Evolutionary conservation across 352 stramenopile genomes (phyloP).

Genomic region (Pythium brassicae): DNA sequence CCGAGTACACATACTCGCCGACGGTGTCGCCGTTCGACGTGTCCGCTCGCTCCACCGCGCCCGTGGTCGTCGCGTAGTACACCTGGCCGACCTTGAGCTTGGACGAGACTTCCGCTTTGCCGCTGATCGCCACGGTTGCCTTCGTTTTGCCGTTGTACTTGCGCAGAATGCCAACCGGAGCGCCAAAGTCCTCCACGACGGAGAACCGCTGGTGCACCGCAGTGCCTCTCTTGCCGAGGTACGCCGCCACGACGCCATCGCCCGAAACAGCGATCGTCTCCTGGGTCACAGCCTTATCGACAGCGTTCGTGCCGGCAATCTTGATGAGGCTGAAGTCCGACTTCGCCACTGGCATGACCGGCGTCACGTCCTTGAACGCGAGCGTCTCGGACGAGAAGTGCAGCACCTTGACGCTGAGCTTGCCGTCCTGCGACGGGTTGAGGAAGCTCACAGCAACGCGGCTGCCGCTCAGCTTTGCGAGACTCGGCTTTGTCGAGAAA

Average conservation of each 20-base stretch:
- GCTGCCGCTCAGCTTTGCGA: constrained; percentile 37
- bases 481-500: constrained; percentile 34
- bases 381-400: constrained; percentile 38
- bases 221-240: constrained; percentile 34
- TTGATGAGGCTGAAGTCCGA: constrained; percentile 27
- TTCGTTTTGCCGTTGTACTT: constrained; percentile 25
- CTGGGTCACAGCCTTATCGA: constrained; percentile 27
- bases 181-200: constrained; percentile 39
- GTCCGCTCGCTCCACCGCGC: constrained; percentile 23
- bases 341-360: constrained; percentile 33
- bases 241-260: constrained; percentile 42
- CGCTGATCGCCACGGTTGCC: constrained; percentile 24
- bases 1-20: constrained; percentile 36
- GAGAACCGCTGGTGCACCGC: constrained; percentile 34
- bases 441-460: constrained; percentile 62
- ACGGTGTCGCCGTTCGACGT: constrained; percentile 10
- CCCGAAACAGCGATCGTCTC: constrained; percentile 35
- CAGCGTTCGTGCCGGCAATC: constrained; percentile 3
- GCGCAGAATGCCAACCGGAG: constrained; percentile 42
- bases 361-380: constrained; percentile 42
- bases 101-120: constrained; percentile 29
- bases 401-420: constrained; percentile 41
- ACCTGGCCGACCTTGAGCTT: constrained; percentile 22
- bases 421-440: constrained; percentile 43
- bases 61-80: constrained; percentile 62